Conservation (phyloP, 202 grass and related monocot genomes). For the Carex arenaria region DNA sequence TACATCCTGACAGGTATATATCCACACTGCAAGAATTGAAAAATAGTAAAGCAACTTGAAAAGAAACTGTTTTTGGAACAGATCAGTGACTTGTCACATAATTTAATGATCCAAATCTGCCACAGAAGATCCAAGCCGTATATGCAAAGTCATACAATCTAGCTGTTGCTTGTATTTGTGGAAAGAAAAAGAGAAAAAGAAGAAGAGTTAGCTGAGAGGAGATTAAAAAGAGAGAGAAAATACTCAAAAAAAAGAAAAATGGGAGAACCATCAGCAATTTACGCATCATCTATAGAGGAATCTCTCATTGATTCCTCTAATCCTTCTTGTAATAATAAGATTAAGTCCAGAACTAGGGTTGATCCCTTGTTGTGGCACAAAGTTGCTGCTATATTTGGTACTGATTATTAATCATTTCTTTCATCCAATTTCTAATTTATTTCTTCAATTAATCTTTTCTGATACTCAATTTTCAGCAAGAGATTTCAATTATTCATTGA, state of each 20-base stretch:
- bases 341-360: not conserved
- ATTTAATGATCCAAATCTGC: not conserved
- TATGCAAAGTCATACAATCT: not conserved
- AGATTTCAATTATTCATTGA: conserved; percentile 1
- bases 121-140: not conserved
- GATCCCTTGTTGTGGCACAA: conserved; percentile 77
- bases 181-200: not conserved
- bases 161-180: not conserved
- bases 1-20: not conserved
- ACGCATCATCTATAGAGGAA: conserved; percentile 12
- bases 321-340: not conserved
- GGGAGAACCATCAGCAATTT: not conserved
- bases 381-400: conserved; percentile 82
- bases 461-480: not conserved
- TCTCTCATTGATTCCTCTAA: conserved; percentile 1
- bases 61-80: not conserved
- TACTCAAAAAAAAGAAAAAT: not conserved
- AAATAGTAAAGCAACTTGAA: not conserved
- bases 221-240: not conserved
- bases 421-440: not conserved
- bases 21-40: not conserved
- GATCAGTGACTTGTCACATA: not conserved
- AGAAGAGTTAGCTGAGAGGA: not conserved
- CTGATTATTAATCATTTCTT: not conserved
- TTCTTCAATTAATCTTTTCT: not conserved